Conservation (phyloP, 2,329 filamentous ascomycete species). For the Aspergillus udagawae region DNA sequence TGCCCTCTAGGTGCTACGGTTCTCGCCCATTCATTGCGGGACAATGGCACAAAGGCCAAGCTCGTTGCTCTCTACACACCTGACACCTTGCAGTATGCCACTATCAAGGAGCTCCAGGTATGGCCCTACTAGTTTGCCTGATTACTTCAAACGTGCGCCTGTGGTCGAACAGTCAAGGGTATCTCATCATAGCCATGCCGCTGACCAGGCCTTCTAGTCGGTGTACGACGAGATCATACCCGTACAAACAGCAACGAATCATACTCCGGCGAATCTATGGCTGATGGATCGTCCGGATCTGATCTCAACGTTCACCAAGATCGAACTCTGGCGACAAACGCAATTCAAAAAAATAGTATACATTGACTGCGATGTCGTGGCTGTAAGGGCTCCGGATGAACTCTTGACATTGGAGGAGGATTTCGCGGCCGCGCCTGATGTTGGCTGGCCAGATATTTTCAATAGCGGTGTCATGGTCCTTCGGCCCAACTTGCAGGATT, state of each 20-base stretch:
- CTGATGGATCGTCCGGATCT: conserved; percentile 91
- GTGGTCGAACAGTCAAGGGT: neutral
- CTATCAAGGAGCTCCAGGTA: conserved; percentile 75
- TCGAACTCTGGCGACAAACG: conserved; percentile 85
- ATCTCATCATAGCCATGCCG: conserved; percentile 5
- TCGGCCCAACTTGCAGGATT: conserved; percentile 80
- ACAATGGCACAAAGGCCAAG: conserved; percentile 82
- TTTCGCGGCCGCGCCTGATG: conserved; percentile 79
- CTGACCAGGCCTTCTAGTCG: conserved; percentile 49
- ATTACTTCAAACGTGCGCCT: conserved; percentile 1
- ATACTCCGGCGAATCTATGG: conserved; percentile 73
- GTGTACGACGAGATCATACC: conserved; percentile 88
- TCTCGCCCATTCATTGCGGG: conserved; percentile 87
- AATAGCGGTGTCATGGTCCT: conserved; percentile 97
- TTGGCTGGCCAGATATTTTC: conserved; percentile 97
- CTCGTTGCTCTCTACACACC: conserved; percentile 79
- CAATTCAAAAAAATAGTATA: conserved; percentile 93
- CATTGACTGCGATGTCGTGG: conserved; percentile 90
- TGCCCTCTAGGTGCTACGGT: conserved; percentile 72
- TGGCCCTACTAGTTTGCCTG: neutral
- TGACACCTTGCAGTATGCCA: conserved; percentile 70
- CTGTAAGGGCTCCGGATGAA: conserved; percentile 85
- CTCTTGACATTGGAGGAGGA: conserved; percentile 65
- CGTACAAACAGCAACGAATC: conserved; percentile 74
- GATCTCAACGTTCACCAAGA: conserved; percentile 92